phyloP scores from a whole-genome alignment of 306 rosid species.

The Malus asiatica region DNA sequence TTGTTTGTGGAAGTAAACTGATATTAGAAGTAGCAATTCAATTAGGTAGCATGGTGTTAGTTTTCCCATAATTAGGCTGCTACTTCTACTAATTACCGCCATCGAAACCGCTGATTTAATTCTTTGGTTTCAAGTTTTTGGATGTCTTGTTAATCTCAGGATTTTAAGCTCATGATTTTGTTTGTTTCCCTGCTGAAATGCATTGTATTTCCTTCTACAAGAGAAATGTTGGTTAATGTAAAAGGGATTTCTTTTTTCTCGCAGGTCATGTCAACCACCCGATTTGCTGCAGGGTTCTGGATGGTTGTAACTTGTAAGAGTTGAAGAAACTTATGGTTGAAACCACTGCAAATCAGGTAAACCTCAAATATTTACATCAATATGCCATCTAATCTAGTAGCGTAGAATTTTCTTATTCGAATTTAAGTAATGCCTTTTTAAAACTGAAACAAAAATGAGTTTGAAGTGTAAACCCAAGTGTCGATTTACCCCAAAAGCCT shows the following conservation, averaged over 20 bases:
- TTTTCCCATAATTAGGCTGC: background rate
- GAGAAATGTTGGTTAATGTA: background rate
- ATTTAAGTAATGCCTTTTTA: no score
- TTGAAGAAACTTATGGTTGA: slow-evolving; percentile 79
- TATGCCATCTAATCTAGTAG: no score
- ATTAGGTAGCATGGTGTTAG: background rate
- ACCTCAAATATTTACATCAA: background rate
- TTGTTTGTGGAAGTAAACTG: background rate
- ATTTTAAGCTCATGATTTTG: background rate
- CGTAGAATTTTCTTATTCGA: no score
- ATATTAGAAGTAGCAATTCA: background rate
- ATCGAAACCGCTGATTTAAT: background rate
- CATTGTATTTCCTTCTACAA: background rate
- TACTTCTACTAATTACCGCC: background rate
- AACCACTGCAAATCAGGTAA: slow-evolving; percentile 92
- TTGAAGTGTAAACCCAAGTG: no score
- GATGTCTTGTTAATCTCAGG: background rate
- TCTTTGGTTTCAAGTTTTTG: background rate
- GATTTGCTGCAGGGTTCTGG: slow-evolving; percentile 91
- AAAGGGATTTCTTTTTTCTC: background rate
- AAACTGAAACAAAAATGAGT: no score
- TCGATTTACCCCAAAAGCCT: no score
- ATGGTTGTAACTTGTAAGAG: slow-evolving; percentile 82
- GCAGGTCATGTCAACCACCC: slow-evolving; percentile 88
- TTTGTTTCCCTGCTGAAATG: background rate